Evolutionary conservation across 352 stramenopile species (phyloP), one percentile per base, ranked within the genome.

Genomic region (Plasmopara muralis): DNA sequence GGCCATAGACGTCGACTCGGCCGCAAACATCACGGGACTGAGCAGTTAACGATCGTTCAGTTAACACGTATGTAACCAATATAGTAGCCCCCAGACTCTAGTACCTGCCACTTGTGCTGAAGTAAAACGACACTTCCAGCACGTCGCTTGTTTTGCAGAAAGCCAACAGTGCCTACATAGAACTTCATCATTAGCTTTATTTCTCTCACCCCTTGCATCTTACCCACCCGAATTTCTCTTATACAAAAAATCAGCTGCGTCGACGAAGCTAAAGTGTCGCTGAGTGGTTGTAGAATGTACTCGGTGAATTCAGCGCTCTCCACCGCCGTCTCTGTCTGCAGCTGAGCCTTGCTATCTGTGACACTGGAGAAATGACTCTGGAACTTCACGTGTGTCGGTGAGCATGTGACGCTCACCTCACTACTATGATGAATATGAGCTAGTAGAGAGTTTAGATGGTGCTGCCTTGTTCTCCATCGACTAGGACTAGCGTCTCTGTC

Each of bases 191-290:
- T 54, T 33, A 61, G 45, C 33, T 25, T 49, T 2, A 9, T 25
- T 16, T 0, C 25, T 16, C 40, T 33, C 13, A 35, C 30, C 18
- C 12, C 41, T 20, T 16, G 16, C 5, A 30, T 40, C 13, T 14
- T 28, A 49, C 55, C 37, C 47, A 88, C 80, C 53, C 73, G 70
- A 14, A 92, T 70, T 62, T 93, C 83, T 43, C 88, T 92, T 41
- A 89, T 73, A 42, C 78, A 87, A 43, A 90, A 93, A 35, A 92
- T 85, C 15, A 93, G 60, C 57, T 93, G 77, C n/a, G 83, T 65
- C 0, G 71, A 68, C 9, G 74, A 60, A 16, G 86, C 72, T n/a
- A 76, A 65, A 8, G 55, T 57, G 15, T 64, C 50, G 0, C 52
- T 62, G 6, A 47, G 51, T 6, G 74, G 72, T 4, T 68, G 57